phyloP scores from a whole-genome alignment of 2,329 filamentous ascomycete genomes.

The Botryotinia calthae region DNA sequence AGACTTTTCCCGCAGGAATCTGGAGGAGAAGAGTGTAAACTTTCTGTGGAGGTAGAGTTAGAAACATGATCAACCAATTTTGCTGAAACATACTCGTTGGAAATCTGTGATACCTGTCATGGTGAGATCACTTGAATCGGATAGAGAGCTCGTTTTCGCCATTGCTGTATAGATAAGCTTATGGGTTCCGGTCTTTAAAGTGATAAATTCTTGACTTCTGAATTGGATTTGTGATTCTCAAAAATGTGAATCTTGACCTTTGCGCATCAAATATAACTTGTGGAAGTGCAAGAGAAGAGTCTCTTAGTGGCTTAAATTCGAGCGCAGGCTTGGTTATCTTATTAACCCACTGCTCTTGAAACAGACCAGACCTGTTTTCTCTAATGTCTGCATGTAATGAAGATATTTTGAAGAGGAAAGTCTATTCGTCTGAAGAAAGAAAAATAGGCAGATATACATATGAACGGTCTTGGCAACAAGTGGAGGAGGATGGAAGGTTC shows the following conservation, averaged over 20 bases:
- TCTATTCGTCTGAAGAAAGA: neutral
- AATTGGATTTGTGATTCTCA: neutral
- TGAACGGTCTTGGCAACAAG: neutral
- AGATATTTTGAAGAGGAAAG: neutral
- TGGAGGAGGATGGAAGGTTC: neutral
- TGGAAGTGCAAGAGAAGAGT: neutral
- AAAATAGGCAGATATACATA: neutral
- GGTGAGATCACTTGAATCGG: neutral
- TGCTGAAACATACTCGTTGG: conserved; percentile 26
- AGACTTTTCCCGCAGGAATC: conserved; percentile 57
- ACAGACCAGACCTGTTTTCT: neutral
- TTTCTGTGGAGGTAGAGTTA: conserved; percentile 24
- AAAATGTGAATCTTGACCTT: neutral
- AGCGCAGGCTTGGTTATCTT: neutral
- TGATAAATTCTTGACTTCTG: neutral
- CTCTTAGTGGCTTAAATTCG: neutral
- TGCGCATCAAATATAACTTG: neutral
- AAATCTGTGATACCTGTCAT: conserved; percentile 31
- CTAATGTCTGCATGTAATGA: rapidly evolving
- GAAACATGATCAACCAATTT: neutral
- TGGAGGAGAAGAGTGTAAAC: conserved; percentile 59
- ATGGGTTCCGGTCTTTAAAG: neutral
- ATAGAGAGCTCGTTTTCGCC: neutral
- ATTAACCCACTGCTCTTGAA: neutral
- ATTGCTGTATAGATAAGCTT: neutral